Evolutionary conservation across 495 filamentous ascomycete species (phyloP).

Genomic region (Physcia stellaris): DNA sequence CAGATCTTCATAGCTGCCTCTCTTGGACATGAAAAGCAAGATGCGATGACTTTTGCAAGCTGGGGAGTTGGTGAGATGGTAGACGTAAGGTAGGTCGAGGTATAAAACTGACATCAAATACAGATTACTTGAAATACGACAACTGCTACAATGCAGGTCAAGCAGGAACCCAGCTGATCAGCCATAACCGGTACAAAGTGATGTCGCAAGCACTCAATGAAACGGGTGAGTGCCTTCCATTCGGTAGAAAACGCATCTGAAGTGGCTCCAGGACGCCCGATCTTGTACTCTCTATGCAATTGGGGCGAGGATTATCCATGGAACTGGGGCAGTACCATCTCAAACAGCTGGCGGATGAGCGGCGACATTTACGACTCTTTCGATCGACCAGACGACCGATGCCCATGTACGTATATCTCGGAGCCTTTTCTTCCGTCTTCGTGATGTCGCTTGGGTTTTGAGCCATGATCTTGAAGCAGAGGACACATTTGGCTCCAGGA

Average conservation of each 20-base stretch:
- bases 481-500: too few relatives aligned
- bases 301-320: constrained; percentile 34
- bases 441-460: too few relatives aligned
- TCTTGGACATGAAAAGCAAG: constrained; percentile 43
- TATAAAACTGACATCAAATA: too few relatives aligned
- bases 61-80: too few relatives aligned
- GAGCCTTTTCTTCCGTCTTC: too few relatives aligned
- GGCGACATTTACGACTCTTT: constrained; percentile 35
- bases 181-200: constrained; percentile 36
- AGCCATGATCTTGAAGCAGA: too few relatives aligned
- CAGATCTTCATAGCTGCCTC: too few relatives aligned
- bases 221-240: too few relatives aligned
- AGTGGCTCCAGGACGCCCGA: constrained; percentile 31
- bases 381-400: constrained; percentile 20
- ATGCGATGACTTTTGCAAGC: constrained; percentile 45
- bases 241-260: too few relatives aligned
- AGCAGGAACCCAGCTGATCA: constrained; percentile 32
- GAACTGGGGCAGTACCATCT: constrained; percentile 42
- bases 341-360: constrained; percentile 43
- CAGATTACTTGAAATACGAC: constrained; percentile 57
- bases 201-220: constrained; percentile 50
- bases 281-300: constrained; percentile 40
- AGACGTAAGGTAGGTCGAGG: too few relatives aligned
- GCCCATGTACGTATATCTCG: constrained; percentile 29
- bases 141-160: constrained; percentile 50